These are phyloP conservation scores for Diaporthe humulicola DNA, from an alignment of 2,329 filamentous ascomycete genomes.

Conservation along the genomic window DNA sequence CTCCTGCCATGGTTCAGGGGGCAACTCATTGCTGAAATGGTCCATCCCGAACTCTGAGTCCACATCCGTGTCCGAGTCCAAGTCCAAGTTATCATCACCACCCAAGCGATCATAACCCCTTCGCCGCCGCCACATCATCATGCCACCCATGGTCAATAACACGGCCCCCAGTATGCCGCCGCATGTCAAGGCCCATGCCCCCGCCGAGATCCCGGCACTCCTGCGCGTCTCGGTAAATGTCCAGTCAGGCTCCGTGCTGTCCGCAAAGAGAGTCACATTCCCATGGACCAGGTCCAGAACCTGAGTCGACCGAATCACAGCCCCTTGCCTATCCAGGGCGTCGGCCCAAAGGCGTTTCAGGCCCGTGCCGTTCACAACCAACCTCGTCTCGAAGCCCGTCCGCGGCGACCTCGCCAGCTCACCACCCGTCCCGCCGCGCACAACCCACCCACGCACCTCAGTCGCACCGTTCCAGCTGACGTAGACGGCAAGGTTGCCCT, in stretches of 20 bases:
- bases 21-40: conserved; percentile 15
- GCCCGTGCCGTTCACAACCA: conserved; percentile 18
- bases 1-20: conserved; percentile 35
- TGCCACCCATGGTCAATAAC: conserved; percentile 10
- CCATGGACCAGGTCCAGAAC: conserved; percentile 41
- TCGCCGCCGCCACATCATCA: conserved; percentile 7
- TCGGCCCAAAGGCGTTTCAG: conserved; percentile 36
- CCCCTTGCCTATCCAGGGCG: conserved; percentile 34
- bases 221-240: background rate
- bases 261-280: conserved; percentile 17
- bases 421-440: conserved; percentile 13
- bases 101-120: conserved; percentile 28
- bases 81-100: conserved; percentile 32
- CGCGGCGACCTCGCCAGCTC: conserved; percentile 31
- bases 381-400: conserved; percentile 39
- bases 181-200: background rate
- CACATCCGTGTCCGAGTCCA: conserved; percentile 33
- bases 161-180: conserved; percentile 7
- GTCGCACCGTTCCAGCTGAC: conserved; percentile 53
- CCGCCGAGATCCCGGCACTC: background rate
- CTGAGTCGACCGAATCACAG: conserved; percentile 45
- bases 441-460: conserved; percentile 44
- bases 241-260: conserved; percentile 26
- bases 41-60: conserved; percentile 26
- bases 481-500: conserved; percentile 41